Evolutionary conservation across 1,284 basidiomycete species (phyloP).

Genomic region (Trichosporon faecale): DNA sequence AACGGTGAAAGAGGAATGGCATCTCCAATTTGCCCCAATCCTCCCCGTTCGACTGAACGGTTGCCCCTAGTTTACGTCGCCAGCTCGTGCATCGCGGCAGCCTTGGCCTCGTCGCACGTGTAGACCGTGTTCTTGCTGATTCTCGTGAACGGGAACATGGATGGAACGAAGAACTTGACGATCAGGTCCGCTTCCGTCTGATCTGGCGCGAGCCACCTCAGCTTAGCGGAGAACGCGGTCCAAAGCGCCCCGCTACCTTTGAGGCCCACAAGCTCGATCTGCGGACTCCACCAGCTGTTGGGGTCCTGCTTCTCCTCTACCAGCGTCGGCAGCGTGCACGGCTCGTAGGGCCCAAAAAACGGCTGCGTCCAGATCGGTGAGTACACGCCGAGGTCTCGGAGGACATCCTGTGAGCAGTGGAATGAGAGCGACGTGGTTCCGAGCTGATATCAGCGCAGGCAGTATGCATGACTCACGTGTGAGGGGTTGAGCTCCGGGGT

Average conservation of each 20-base stretch:
- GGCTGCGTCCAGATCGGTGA: constrained; percentile 3
- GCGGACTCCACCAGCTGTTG: constrained; percentile 13
- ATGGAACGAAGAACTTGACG: constrained; percentile 16
- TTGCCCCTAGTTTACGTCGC: too few relatives aligned
- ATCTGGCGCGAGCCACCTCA: constrained; percentile 2
- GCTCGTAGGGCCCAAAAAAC: constrained; percentile 10
- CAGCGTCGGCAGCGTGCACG: neutral
- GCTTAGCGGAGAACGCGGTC: constrained; percentile 13
- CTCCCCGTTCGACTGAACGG: too few relatives aligned
- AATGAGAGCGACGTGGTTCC: constrained; percentile 9
- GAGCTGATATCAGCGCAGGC: constrained; percentile 12
- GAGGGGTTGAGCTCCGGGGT: constrained; percentile 6
- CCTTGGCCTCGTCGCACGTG: neutral
- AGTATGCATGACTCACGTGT: neutral
- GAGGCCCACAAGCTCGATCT: constrained; percentile 11
- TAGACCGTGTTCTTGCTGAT: neutral
- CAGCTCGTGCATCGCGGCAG: neutral
- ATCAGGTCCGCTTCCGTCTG: constrained; percentile 12
- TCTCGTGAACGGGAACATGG: neutral
- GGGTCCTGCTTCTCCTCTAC: neutral
- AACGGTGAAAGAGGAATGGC: too few relatives aligned
- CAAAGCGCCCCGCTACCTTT: constrained; percentile 8
- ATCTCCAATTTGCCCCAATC: too few relatives aligned
- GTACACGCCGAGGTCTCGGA: neutral
- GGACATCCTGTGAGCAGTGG: neutral